Base-by-base conservation (phyloP, 2,329 filamentous ascomycete genomes). In the Orbilia ellipsospora region DNA sequence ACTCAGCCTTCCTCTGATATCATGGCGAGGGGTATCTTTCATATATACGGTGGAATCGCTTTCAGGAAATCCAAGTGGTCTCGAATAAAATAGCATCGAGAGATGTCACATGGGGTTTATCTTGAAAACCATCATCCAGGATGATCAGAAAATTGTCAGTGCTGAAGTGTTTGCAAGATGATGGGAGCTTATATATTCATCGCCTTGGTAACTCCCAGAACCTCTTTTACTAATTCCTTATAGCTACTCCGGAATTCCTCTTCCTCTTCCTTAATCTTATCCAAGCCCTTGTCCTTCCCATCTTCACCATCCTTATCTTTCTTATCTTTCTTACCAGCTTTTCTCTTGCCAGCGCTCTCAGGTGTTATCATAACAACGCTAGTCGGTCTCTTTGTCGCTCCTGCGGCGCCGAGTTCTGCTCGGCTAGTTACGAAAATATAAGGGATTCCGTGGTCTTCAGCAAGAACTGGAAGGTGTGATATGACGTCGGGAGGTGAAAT, bases 401-500 rank as follows among this genome's bases (percentile, higher is more conserved):
- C 94, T 2, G 95, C 94, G 79, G 92, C 92, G 81, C 95, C 95
- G 70, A 99, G 89, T 85, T 98, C 94, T 77, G 93, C 94, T 80
- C 95, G 90, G 81, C 92, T 96, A 76, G 90, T 89, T 80, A 99
- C 92, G 83, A 96, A 99, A 83, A 99, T 89, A 85, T 98, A 99
- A 40, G 95, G 95, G 75, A 97, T 92, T 84, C 92, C 92, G 87
- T 97, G 94, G 85, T 98, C 94, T 85, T 99, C 95, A 87, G 95
- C 98, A 72, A 98, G 90, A 70, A 99, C 92, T 80, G 95, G 95
- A 79, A 99, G 92, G 85, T 99, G 95, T 75, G 92, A 95, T 85
- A 99, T 97, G 83, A 99, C 95, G 84, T 99, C 95, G 90, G 95
- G 94, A 78, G 95, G 95, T 63, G 92, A 97, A 85, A 99, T 98